Evolutionary conservation across 257 asterid genomes (phyloP).

Genomic region (Striga asiatica): DNA sequence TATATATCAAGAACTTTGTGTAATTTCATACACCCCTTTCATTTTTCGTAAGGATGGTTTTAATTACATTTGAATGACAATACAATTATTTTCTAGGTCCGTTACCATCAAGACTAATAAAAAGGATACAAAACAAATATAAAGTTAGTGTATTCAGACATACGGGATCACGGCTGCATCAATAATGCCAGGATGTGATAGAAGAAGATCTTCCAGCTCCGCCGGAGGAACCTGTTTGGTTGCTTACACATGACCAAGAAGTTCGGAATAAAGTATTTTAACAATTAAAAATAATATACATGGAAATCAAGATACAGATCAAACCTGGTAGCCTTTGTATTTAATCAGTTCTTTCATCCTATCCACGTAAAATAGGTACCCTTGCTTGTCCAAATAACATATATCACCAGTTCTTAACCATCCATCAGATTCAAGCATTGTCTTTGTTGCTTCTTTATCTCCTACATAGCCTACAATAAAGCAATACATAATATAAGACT

Average conservation of each 20-base stretch:
- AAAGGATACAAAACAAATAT: not conserved
- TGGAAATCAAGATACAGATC: not conserved
- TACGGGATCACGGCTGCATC: constrained; percentile 57
- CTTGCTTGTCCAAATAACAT: constrained; percentile 37
- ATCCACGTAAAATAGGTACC: constrained; percentile 44
- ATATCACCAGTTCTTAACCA: constrained; percentile 61
- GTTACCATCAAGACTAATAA: not conserved
- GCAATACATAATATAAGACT: not conserved
- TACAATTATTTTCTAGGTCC: no score
- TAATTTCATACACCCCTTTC: no score
- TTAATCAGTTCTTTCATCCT: constrained; percentile 52
- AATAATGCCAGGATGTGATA: constrained; percentile 39
- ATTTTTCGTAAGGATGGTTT: no score
- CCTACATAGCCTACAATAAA: constrained; percentile 45
- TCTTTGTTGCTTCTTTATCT: constrained; percentile 43
- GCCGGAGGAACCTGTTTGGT: constrained; percentile 45
- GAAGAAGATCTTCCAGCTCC: constrained; percentile 45
- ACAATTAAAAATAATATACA: not conserved
- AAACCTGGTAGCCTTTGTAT: constrained; percentile 56
- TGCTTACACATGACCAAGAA: not conserved
- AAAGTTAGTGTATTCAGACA: constrained; percentile 21
- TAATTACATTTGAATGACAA: no score
- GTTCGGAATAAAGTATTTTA: not conserved
- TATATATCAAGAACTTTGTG: no score
- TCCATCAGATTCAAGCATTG: constrained; percentile 40